Evolutionary conservation across 352 stramenopile species (phyloP).

Genomic region (Globisporangium cylindrosporum): DNA sequence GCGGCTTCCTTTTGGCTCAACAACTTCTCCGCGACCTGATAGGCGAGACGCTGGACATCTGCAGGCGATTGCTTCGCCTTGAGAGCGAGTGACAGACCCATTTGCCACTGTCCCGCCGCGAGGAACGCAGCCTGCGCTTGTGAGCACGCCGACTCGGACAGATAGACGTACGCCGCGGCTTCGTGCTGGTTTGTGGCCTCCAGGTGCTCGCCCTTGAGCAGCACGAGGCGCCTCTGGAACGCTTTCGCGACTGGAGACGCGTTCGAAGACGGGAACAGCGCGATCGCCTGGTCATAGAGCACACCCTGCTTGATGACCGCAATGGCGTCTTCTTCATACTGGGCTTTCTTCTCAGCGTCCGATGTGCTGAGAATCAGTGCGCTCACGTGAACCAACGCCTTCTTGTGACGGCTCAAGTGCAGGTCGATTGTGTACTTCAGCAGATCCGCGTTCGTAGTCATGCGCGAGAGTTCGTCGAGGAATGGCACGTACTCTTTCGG

Average conservation of each 20-base stretch:
- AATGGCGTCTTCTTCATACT: slow-evolving; percentile 34
- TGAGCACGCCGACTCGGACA: slow-evolving; percentile 37
- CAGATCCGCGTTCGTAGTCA: slow-evolving; percentile 27
- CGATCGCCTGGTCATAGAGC: slow-evolving; percentile 52
- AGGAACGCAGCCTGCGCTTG: slow-evolving; percentile 58
- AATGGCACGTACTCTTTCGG: slow-evolving; percentile 71
- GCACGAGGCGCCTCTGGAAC: slow-evolving; percentile 39
- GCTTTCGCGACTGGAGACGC: slow-evolving; percentile 8
- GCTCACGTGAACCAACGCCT: slow-evolving; percentile 47
- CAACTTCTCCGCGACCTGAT: slow-evolving; percentile 50
- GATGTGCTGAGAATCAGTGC: slow-evolving; percentile 21
- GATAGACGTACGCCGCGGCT: slow-evolving; percentile 61
- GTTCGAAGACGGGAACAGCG: slow-evolving; percentile 32
- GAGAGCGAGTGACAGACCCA: slow-evolving; percentile 49
- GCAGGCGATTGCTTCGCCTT: slow-evolving; percentile 23
- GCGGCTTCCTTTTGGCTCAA: slow-evolving; percentile 33
- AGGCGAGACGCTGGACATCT: slow-evolving; percentile 41
- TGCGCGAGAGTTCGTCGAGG: slow-evolving; percentile 44
- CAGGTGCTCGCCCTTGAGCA: slow-evolving; percentile 49
- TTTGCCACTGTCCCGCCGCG: slow-evolving; percentile 50
- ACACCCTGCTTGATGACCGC: slow-evolving; percentile 40
- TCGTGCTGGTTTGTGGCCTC: slow-evolving; percentile 36
- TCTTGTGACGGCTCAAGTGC: slow-evolving; percentile 39
- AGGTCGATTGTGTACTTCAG: slow-evolving; percentile 65
- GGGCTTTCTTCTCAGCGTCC: slow-evolving; percentile 5